Percentiles rank a stretch among this genome's conserved stretches.
Conservation (phyloP, 148 eudicot genomes). For the Vaccinium corymbosum region DNA sequence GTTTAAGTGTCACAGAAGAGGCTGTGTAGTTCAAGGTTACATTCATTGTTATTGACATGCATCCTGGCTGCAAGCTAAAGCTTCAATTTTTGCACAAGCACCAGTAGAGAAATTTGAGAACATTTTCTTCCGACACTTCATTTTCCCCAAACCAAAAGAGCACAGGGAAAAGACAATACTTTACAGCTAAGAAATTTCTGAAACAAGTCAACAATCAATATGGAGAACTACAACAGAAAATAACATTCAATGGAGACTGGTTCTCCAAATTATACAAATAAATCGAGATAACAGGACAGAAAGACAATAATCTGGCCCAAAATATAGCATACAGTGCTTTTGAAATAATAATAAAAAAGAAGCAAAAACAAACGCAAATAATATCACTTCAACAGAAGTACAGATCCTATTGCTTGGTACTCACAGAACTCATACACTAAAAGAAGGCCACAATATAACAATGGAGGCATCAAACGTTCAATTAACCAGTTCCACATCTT, state of each 20-base stretch:
- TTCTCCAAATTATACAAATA: background rate
- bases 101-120: background rate
- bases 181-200: background rate
- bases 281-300: background rate
- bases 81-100: background rate
- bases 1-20: background rate
- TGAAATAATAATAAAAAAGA: background rate
- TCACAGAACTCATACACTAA: conserved; percentile 5
- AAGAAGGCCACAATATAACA: background rate
- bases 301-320: background rate
- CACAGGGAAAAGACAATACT: background rate
- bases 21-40: background rate
- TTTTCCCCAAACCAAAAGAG: background rate
- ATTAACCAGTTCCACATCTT: background rate
- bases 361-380: background rate
- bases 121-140: background rate
- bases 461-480: background rate
- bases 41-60: background rate
- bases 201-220: background rate
- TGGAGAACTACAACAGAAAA: background rate
- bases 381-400: background rate
- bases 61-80: background rate
- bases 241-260: background rate
- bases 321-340: background rate
- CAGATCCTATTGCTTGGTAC: background rate